Percentiles rank a stretch among this genome's conserved stretches.
These are phyloP conservation scores for Gaeumannomyces sp. DNA, from an alignment of 2,329 filamentous ascomycete genomes.

Conservation along the genomic window DNA sequence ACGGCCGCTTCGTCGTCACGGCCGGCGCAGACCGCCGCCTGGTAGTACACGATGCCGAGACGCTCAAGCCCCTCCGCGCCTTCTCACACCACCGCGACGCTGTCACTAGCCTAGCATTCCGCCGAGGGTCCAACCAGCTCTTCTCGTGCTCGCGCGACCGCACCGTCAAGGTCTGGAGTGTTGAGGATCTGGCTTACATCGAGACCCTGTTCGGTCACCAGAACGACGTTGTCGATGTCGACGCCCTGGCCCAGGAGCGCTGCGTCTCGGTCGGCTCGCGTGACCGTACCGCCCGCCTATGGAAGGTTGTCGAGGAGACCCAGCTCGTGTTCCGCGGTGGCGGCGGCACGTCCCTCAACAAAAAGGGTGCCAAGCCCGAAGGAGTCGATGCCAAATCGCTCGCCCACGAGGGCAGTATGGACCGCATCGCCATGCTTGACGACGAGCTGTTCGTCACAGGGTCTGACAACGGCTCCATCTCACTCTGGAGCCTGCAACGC, in stretches of 20 bases:
- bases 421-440: conserved; percentile 85
- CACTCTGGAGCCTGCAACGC: conserved; percentile 83
- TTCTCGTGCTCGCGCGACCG: conserved; percentile 88
- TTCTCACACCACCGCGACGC: conserved; percentile 91
- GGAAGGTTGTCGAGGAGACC: conserved; percentile 94
- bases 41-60: conserved; percentile 80
- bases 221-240: conserved; percentile 79
- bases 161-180: conserved; percentile 91
- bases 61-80: conserved; percentile 70
- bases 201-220: conserved; percentile 97
- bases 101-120: conserved; percentile 78
- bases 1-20: conserved; percentile 86
- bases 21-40: conserved; percentile 79
- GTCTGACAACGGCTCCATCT: conserved; percentile 81
- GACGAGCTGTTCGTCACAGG: conserved; percentile 88
- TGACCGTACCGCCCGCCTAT: conserved; percentile 84
- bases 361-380: conserved; percentile 41
- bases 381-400: conserved; percentile 42
- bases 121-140: conserved; percentile 81
- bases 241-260: conserved; percentile 75
- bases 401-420: conserved; percentile 78
- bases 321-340: conserved; percentile 93
- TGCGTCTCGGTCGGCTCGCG: conserved; percentile 87
- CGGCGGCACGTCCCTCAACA: conserved; percentile 38
- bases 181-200: conserved; percentile 87